Percentiles rank a stretch among this genome's conserved stretches.
These are phyloP conservation scores for Wallacemonas sp. DNA, from an alignment of 208 protist species.

Conservation along the genomic window DNA sequence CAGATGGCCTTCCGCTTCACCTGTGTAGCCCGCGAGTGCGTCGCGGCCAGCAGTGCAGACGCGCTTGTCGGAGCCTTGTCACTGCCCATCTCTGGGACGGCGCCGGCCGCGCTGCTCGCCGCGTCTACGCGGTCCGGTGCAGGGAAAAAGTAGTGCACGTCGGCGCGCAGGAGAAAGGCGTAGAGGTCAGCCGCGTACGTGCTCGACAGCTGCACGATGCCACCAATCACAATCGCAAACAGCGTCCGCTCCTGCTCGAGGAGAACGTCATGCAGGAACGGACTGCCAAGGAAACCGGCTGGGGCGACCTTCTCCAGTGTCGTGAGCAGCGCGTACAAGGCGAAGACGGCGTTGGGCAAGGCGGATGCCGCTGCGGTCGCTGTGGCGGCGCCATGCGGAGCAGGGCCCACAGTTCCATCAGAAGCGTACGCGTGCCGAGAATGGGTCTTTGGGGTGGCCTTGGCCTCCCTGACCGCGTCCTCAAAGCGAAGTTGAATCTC, in stretches of 20 bases:
- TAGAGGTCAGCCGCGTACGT: conserved; percentile 40
- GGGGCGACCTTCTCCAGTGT: conserved; percentile 43
- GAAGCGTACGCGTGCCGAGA: neutral
- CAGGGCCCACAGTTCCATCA: too few species aligned
- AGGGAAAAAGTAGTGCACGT: conserved; percentile 37
- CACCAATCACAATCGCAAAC: conserved; percentile 41
- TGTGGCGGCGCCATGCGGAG: neutral
- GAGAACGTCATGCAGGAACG: conserved; percentile 54
- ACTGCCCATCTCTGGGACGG: too few species aligned
- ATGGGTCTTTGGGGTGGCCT: neutral
- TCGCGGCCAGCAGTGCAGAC: neutral
- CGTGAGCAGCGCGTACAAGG: conserved; percentile 7
- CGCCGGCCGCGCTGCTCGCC: too few species aligned
- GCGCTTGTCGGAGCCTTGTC: neutral
- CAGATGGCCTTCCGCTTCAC: conserved; percentile 10
- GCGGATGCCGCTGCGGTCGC: neutral
- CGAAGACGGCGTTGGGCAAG: conserved; percentile 15
- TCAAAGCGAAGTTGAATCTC: conserved; percentile 45
- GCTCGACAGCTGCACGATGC: conserved; percentile 35
- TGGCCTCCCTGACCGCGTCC: conserved; percentile 29
- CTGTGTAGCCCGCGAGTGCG: neutral
- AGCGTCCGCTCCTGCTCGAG: conserved; percentile 42
- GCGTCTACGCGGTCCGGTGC: too few species aligned
- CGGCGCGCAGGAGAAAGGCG: conserved; percentile 45
- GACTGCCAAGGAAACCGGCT: conserved; percentile 33